A percentile compares a stretch with the other conserved stretches of the same genome.
phyloP scores from a whole-genome alignment of 2,329 filamentous ascomycete genomes.

The Pestalotiopsis sp. region DNA sequence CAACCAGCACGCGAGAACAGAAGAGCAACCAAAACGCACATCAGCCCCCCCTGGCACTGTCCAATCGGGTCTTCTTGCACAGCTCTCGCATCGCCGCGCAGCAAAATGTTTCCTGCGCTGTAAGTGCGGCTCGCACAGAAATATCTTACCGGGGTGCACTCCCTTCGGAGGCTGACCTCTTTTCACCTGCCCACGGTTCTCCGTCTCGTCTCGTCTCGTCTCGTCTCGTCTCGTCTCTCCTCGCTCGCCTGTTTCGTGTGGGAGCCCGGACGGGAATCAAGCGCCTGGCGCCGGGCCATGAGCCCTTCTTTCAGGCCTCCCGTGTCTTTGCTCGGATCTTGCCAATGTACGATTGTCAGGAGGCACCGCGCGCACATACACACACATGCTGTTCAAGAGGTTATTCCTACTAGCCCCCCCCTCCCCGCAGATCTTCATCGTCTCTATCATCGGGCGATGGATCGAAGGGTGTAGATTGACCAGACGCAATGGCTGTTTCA shows the following conservation, averaged over 20 bases:
- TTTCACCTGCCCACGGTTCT: no score
- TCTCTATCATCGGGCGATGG: slow-evolving; percentile 5
- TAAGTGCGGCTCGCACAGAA: slow-evolving; percentile 11
- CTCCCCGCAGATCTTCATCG: slow-evolving; percentile 6
- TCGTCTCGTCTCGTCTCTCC: background rate
- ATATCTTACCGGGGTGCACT: background rate
- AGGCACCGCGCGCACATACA: background rate
- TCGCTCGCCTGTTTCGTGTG: slow-evolving; percentile 8
- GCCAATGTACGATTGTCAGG: background rate
- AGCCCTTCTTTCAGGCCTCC: background rate
- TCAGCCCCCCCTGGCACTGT: background rate
- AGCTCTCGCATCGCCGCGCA: slow-evolving; percentile 6
- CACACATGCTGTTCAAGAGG: background rate
- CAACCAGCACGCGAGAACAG: slow-evolving; percentile 2
- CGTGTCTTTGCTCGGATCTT: slow-evolving; percentile 8
- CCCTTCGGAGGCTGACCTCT: no score
- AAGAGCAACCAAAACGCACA: slow-evolving; percentile 7
- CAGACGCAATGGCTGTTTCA: slow-evolving; percentile 2
- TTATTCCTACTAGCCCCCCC: background rate
- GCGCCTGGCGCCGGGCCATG: background rate
- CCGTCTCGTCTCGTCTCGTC: background rate
- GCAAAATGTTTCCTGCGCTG: slow-evolving; percentile 10
- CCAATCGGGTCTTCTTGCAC: slow-evolving; percentile 9
- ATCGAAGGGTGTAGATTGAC: background rate
- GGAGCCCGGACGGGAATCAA: background rate